Evolutionary conservation across 2,329 filamentous ascomycete species (phyloP).

Genomic region (Trichoderma sp.): DNA sequence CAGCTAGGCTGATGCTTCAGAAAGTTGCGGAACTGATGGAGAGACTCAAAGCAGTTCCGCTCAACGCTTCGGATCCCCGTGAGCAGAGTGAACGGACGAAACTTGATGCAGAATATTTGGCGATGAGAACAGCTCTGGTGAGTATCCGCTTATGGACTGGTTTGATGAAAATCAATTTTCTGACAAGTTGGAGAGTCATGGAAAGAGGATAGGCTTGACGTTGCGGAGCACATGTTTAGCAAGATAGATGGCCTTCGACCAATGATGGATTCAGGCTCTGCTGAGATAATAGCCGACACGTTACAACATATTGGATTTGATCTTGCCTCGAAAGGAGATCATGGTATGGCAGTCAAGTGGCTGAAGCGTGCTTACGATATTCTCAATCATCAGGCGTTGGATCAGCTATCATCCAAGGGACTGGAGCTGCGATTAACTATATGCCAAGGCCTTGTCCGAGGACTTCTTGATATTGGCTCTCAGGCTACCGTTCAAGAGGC

Average conservation of each 20-base stretch:
- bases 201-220: constrained; percentile 67
- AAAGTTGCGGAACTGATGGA: constrained; percentile 56
- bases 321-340: constrained; percentile 51
- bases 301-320: constrained; percentile 70
- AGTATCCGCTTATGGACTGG: constrained; percentile 23
- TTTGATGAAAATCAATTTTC: background rate
- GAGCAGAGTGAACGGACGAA: constrained; percentile 23
- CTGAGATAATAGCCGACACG: constrained; percentile 63
- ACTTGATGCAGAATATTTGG: constrained; percentile 60
- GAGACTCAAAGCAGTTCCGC: constrained; percentile 19
- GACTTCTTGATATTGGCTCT: constrained; percentile 47
- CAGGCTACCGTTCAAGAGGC: constrained; percentile 49
- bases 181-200: constrained; percentile 56
- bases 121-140: constrained; percentile 65
- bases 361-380: constrained; percentile 63
- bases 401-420: constrained; percentile 55
- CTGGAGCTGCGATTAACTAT: constrained; percentile 64
- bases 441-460: constrained; percentile 59
- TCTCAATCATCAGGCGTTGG: constrained; percentile 53
- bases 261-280: constrained; percentile 44
- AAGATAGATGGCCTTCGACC: constrained; percentile 48
- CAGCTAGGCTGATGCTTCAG: constrained; percentile 61
- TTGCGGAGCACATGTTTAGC: constrained; percentile 73
- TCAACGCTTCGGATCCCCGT: background rate
- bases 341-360: constrained; percentile 64